Evolutionary conservation across 768 basidiomycete genomes (phyloP), one percentile per base, ranked within the genome.

Genomic region (Pisolithus microcarpus): DNA sequence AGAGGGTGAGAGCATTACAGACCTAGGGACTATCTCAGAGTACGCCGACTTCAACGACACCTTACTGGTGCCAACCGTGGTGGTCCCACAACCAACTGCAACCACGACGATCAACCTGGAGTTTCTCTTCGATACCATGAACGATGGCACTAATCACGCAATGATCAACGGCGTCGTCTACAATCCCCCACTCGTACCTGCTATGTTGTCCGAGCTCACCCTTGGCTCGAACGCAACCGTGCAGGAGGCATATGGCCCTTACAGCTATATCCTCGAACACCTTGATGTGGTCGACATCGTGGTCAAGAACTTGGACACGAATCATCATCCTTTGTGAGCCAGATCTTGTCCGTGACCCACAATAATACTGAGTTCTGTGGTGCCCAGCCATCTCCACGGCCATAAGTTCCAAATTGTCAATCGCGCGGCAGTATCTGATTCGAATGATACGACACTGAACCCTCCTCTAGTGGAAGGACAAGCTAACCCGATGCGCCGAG

Each of bases 401-500:
- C 90, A 95, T 72, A 84, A 85, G 59, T 78, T 84, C 70, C 85
- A 87, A 72, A 77, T 98, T 54, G 82, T 95, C 19, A 75, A 80
- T 51, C 83, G 86, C 49, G 77, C 81, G 2, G 57, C 73, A 49
- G 78, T 94, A 62, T 91, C 82, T 58, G 80, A 80, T 0, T 85
- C 85, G 1, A 69, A 76, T 58, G 88, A 97, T 66, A 78, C 87
- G 0, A 59, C 70, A 1, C 72, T 93, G 43, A 95, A 95, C 69
- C 92, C 91, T 13, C 84, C 87, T 0, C 69, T 91, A 50, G 71
- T 76, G 21, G 87, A 91, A 68, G 83, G 80, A 13, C 87, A 91
- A 58, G 64, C 71, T 1, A 99, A 98, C 70, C 95, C 94, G 2
- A 81, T 94, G 61, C 82, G 91, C n/a, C 79, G 95, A 38, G 95